Evolutionary conservation across 2,329 filamentous ascomycete species (phyloP), one percentile per base, ranked within the genome.

Genomic region (Scopulariopsis brevicaulis): DNA sequence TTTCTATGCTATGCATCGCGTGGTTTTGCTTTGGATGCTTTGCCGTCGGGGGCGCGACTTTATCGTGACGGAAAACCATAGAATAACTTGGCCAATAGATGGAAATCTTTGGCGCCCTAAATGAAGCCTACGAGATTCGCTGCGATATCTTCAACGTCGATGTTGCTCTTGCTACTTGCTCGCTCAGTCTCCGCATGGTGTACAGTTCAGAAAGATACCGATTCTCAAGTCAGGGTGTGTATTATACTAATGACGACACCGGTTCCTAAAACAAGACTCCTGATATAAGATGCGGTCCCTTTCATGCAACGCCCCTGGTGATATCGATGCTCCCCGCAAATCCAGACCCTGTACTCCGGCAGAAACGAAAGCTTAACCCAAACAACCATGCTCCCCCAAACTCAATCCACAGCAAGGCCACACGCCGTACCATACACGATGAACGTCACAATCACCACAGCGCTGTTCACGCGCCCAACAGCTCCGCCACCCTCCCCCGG

Each of bases 401-500:
- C 46, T 3, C 20, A 24, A 24, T 50, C 43, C 46, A 24, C 22
- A 11, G 24, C 46, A 50, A 46, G 40, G 22, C n/a, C n/a, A 22
- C 11, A 20, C 20, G 7, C 11, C 20, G 12, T 50, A 7, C n/a
- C 43, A 15, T 15, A 43, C 18, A 14, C 18, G 15, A 46, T 46
- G 8, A 32, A 32, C 8, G 40, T 14, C 40, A 18, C n/a, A n/a
- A n/a, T 50, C 22, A 48, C n/a, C n/a, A 12, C 43, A 4, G n/a
- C 20, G n/a, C 8, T 14, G n/a, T 22, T 50, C 20, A 50, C 10
- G 46, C 46, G 24, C 20, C 20, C 46, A 50, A 54, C 53, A 59
- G n/a, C 22, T 48, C 37, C 22, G 40, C 53, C 22, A 58, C 72
- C 43, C 70, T 67, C 59, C 70, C 70, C n/a, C 67, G 64, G 57